Conservation (phyloP, 2,329 filamentous ascomycete genomes). For the Blastomyces gilchristii region DNA sequence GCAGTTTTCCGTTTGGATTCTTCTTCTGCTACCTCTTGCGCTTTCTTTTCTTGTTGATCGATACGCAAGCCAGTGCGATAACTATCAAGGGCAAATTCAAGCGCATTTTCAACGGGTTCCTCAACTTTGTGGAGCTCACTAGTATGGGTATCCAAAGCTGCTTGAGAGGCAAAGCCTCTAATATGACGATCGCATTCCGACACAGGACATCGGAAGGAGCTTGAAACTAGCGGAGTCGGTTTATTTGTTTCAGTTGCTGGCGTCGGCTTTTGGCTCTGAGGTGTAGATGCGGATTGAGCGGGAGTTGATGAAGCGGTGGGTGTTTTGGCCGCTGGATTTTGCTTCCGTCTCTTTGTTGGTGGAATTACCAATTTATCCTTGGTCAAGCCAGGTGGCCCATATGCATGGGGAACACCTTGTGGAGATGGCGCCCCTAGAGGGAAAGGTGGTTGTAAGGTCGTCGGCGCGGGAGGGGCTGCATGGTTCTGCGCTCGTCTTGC, state of each 20-base stretch:
- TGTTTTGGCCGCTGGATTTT: slow-evolving; percentile 31
- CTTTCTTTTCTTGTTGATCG: slow-evolving; percentile 38
- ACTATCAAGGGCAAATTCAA: slow-evolving; percentile 47
- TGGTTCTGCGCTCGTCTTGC: slow-evolving; percentile 31
- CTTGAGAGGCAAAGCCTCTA: slow-evolving; percentile 46
- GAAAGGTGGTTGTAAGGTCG: slow-evolving; percentile 45
- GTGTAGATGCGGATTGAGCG: slow-evolving; percentile 22
- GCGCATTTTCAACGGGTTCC: slow-evolving; percentile 42
- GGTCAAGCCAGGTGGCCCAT: slow-evolving; percentile 43
- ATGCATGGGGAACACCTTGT: slow-evolving; percentile 48
- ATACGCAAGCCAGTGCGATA: slow-evolving; percentile 40
- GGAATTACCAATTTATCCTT: slow-evolving; percentile 50
- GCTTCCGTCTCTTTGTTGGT: slow-evolving; percentile 47
- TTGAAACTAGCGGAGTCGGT: slow-evolving; percentile 29
- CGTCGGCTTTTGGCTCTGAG: slow-evolving; percentile 24
- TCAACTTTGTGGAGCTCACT: slow-evolving; percentile 44
- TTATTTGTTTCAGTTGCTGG: slow-evolving; percentile 35
- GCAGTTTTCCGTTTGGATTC: slow-evolving; percentile 14
- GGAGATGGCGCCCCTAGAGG: slow-evolving; percentile 42
- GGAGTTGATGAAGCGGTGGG: slow-evolving; percentile 17
- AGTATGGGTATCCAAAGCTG: slow-evolving; percentile 45
- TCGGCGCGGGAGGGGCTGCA: slow-evolving; percentile 39
- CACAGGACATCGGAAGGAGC: slow-evolving; percentile 45
- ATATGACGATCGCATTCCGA: slow-evolving; percentile 44
- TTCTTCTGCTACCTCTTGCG: slow-evolving; percentile 14